phyloP scores from a whole-genome alignment of 1,284 basidiomycete genomes.

The Erythrobasidium hasegawianum region DNA sequence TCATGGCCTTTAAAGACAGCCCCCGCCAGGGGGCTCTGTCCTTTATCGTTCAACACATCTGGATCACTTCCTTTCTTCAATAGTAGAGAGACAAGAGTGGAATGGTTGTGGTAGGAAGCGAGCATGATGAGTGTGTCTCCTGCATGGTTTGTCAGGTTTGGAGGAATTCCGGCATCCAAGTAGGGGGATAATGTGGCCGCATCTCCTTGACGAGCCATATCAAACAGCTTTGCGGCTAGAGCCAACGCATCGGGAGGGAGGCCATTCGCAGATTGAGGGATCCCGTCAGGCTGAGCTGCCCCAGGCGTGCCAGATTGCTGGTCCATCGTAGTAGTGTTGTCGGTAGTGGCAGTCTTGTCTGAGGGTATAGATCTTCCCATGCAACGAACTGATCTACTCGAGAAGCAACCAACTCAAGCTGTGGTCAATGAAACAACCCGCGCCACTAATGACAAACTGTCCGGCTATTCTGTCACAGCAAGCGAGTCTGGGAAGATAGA shows the following conservation, averaged over 20 bases:
- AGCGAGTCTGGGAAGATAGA: too few relatives aligned
- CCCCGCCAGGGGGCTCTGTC: constrained; percentile 75
- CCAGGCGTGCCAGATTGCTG: not conserved
- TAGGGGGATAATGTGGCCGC: constrained; percentile 56
- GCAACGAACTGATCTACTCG: not conserved
- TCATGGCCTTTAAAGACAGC: constrained; percentile 71
- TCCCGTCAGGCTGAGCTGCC: not conserved
- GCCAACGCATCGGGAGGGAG: constrained; percentile 55
- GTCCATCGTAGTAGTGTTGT: not conserved
- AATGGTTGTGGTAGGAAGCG: constrained; percentile 71
- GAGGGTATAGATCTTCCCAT: not conserved
- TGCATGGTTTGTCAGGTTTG: constrained; percentile 71
- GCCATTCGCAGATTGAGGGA: not conserved
- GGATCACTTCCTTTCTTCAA: constrained; percentile 62
- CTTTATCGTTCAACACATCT: constrained; percentile 67
- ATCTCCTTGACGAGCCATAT: constrained; percentile 65
- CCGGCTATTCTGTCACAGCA: too few relatives aligned
- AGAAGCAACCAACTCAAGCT: too few relatives aligned
- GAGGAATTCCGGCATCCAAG: constrained; percentile 67
- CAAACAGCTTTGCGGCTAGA: constrained; percentile 71
- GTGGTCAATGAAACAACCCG: too few relatives aligned
- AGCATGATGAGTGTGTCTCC: constrained; percentile 74
- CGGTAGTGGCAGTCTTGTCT: not conserved
- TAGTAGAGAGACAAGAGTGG: constrained; percentile 57
- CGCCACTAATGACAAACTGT: too few relatives aligned